phyloP scores from a whole-genome alignment of 768 basidiomycete genomes.

The Boletus subcaerulescens region DNA sequence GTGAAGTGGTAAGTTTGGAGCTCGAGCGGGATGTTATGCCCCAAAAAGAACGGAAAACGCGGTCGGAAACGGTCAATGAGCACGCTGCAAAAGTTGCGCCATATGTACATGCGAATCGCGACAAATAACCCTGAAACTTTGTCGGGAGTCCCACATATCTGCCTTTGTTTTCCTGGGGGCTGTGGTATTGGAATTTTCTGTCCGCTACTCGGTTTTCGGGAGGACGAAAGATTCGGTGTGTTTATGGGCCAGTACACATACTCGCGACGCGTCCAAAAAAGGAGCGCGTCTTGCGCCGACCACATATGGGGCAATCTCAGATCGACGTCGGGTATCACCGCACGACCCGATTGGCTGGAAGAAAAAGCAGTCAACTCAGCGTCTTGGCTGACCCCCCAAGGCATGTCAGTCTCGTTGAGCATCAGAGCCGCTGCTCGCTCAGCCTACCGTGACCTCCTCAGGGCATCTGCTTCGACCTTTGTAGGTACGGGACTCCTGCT shows the following conservation, averaged over 20 bases:
- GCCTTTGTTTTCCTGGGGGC: conserved; percentile 15
- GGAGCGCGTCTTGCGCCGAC: conserved; percentile 41
- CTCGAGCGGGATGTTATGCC: conserved; percentile 9
- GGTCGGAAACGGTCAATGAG: not conserved
- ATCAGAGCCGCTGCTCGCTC: conserved; percentile 67
- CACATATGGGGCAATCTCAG: conserved; percentile 33
- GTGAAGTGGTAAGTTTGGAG: conserved; percentile 2
- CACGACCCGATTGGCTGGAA: conserved; percentile 11
- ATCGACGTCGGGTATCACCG: conserved; percentile 25
- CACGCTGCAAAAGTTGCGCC: conserved; percentile 16
- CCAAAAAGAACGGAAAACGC: conserved; percentile 18
- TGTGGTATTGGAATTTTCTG: conserved; percentile 25
- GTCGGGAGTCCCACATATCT: conserved; percentile 13
- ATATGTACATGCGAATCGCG: conserved; percentile 14
- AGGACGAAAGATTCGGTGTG: conserved; percentile 29
- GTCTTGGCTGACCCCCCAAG: no score
- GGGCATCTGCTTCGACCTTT: conserved; percentile 68
- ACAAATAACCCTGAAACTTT: conserved; percentile 16
- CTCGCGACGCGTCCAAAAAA: conserved; percentile 35
- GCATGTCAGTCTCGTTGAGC: conserved; percentile 50
- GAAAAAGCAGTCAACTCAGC: not conserved
- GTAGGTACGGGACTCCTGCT: conserved; percentile 38
- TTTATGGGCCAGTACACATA: conserved; percentile 21
- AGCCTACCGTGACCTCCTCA: conserved; percentile 69
- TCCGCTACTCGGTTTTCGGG: conserved; percentile 30